Percentiles rank a stretch among this genome's conserved stretches.
Conservation (phyloP, 192 early-diverging fungal species). For the Coemansia sp. region DNA sequence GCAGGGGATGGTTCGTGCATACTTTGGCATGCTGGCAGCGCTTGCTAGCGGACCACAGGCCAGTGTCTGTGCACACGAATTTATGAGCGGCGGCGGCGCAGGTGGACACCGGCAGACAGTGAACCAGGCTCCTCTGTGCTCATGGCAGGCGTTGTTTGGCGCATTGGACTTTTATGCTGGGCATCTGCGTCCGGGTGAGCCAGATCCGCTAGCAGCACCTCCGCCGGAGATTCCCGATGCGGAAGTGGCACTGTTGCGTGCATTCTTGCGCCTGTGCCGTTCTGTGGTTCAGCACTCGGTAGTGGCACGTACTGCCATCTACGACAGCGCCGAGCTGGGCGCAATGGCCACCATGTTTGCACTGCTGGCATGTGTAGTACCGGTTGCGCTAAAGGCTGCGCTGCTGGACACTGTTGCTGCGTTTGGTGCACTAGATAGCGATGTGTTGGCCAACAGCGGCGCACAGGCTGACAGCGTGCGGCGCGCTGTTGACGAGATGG, state of each 20-base stretch:
- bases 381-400: conserved; percentile 77
- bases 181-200: conserved; percentile 48
- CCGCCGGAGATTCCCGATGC: conserved; percentile 61
- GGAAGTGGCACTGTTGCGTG: conserved; percentile 71
- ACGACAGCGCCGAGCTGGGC: conserved; percentile 65
- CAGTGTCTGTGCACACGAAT: conserved; percentile 60
- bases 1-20: conserved; percentile 64
- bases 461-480: conserved; percentile 27
- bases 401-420: conserved; percentile 78
- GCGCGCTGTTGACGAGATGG: conserved; percentile 56
- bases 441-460: conserved; percentile 40
- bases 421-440: conserved; percentile 60
- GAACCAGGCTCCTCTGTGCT: conserved; percentile 59
- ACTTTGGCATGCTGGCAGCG: conserved; percentile 79
- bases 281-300: conserved; percentile 78
- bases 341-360: conserved; percentile 73
- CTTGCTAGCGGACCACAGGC: conserved; percentile 75
- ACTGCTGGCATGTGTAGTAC: conserved; percentile 77
- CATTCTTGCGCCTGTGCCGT: conserved; percentile 74
- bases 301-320: conserved; percentile 65
- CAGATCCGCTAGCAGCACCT: conserved; percentile 22
- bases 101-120: conserved; percentile 36
- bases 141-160: conserved; percentile 78
- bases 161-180: conserved; percentile 69
- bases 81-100: conserved; percentile 47